Evolutionary conservation across 768 basidiomycete genomes (phyloP), one percentile per base, ranked within the genome.

Genomic region (Multifurca ochricompacta): DNA sequence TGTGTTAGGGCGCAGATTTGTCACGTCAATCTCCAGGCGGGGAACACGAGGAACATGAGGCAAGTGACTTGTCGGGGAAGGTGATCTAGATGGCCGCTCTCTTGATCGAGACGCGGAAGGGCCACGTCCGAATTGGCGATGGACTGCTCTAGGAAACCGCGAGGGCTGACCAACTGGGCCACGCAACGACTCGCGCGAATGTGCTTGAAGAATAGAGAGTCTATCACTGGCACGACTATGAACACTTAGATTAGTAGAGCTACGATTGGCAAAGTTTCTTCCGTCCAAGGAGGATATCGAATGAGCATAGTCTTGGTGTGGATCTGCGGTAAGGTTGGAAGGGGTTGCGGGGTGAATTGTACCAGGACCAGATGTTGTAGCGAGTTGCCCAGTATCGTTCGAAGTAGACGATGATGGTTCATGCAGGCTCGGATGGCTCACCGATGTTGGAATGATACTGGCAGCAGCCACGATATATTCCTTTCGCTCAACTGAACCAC

Each of bases 171-270:
- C 56, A 2, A 25, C 19, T 23, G 50, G 3, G 3, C 8, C 10
- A 3, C 40, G 50, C 1, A 51, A 18, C 5, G 45, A 42, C 8
- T 47, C 39, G 27, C 32, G 32, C 11, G 50, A 52, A 23, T 13
- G 34, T n/a, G 55, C 36, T 31, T 45, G 44, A 16, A 51, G 19
- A 6, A 47, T 31, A 13, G 56, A 57, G 2, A 25, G 21, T 32
- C 45, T 57, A 41, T 52, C 50, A 31, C 40, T 42, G 39, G 56
- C 51, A n/a, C 43, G 49, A 10, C 56, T 57, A 7, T 37, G 56
- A 13, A 16, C 47, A 41, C 50, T 56, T 32, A 52, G 27, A 39
- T 42, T 47, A 16, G 16, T 19, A 21, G 45, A 23, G 13, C 50
- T 52, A 37, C 27, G 32, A n/a, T 41, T 30, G n/a, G 19, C 23